phyloP scores from a whole-genome alignment of 176 grass and related monocot species.

The Dactylis glomerata region DNA sequence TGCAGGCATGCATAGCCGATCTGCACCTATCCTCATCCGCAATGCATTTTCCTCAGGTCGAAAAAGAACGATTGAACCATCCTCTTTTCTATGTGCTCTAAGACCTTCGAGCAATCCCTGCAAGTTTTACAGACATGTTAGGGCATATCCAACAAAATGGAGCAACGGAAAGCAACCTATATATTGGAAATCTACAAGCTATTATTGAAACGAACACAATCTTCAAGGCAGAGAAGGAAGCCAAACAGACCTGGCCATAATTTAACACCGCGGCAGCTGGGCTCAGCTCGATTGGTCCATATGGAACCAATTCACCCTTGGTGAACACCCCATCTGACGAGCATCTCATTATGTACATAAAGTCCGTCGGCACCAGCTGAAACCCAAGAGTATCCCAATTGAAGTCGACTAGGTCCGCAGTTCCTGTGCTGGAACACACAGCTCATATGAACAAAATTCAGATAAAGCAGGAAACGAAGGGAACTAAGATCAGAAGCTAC shows the following conservation, averaged over 20 bases:
- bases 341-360: slow-evolving; percentile 75
- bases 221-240: neutral
- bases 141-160: neutral
- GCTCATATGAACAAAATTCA: slow-evolving; percentile 1
- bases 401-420: slow-evolving; percentile 55
- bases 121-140: neutral
- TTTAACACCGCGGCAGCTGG: slow-evolving; percentile 87
- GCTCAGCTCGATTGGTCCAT: slow-evolving; percentile 69
- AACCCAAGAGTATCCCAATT: slow-evolving; percentile 87
- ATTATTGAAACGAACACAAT: neutral
- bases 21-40: slow-evolving; percentile 67
- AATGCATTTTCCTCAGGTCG: slow-evolving; percentile 73
- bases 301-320: slow-evolving; percentile 69
- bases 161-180: neutral
- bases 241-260: slow-evolving; percentile 80
- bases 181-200: neutral
- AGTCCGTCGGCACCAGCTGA: slow-evolving; percentile 75
- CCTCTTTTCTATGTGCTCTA: slow-evolving; percentile 70
- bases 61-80: slow-evolving; percentile 77
- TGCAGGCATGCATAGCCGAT: slow-evolving; percentile 80
- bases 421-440: slow-evolving; percentile 41
- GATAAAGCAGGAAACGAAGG: neutral
- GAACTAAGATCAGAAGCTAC: neutral
- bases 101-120: slow-evolving; percentile 92
- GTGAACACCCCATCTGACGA: slow-evolving; percentile 56